Percentiles rank a stretch among this genome's conserved stretches.
Evolutionary conservation across 1,284 basidiomycete species (phyloP).

Genomic region (Boletus albobrunnescens): DNA sequence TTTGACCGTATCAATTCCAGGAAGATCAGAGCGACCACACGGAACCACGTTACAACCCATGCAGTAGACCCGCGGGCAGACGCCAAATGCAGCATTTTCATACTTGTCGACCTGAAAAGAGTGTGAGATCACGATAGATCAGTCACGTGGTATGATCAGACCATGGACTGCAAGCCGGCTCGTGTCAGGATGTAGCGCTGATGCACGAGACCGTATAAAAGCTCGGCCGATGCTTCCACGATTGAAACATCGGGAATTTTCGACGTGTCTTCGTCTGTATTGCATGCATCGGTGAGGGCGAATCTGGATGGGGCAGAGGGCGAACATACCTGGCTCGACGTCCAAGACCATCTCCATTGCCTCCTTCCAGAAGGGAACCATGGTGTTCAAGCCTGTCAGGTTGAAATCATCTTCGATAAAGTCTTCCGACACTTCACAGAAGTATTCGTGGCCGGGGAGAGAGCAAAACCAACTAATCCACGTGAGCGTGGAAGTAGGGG

Average conservation of each 20-base stretch:
- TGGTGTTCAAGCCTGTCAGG: conserved; percentile 89
- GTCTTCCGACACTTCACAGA: conserved; percentile 95
- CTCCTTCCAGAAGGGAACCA: conserved; percentile 99
- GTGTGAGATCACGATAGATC: conserved; percentile 20
- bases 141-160: conserved; percentile 37
- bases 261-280: conserved; percentile 84
- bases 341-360: conserved; percentile 99
- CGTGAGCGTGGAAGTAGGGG: conserved; percentile 82
- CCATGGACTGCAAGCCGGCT: conserved; percentile 93
- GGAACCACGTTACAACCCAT: conserved; percentile 88
- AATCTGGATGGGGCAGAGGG: conserved; percentile 16
- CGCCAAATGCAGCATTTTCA: conserved; percentile 88
- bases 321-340: conserved; percentile 89
- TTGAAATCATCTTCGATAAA: conserved; percentile 99
- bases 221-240: conserved; percentile 95
- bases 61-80: conserved; percentile 95
- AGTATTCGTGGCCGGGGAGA: conserved; percentile 97
- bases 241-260: conserved; percentile 95
- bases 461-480: conserved; percentile 99
- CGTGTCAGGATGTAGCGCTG: conserved; percentile 96
- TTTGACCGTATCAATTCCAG: conserved; percentile 98
- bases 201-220: conserved; percentile 96
- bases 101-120: conserved; percentile 85
- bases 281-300: conserved; percentile 12
- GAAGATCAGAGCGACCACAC: conserved; percentile 92